Evolutionary conservation across 2,329 filamentous ascomycete species (phyloP).

Genomic region (Hypomyces rosellus): DNA sequence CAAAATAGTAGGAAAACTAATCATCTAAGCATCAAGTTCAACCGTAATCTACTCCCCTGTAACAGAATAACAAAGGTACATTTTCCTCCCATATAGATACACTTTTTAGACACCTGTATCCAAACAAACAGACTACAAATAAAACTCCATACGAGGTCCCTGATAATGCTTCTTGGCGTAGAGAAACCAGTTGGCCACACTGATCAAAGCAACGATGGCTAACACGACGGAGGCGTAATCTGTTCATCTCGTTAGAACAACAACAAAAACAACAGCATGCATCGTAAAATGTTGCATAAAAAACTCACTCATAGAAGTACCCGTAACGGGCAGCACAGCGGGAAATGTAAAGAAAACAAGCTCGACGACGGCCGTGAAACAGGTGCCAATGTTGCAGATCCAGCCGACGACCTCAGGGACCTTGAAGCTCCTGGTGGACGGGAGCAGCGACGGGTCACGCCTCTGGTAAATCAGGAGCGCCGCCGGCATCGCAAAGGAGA

Average conservation of each 20-base stretch:
- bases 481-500: conserved; percentile 7
- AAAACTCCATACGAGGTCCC: conserved; percentile 2
- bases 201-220: conserved; percentile 3
- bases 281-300: not conserved
- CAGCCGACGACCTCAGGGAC: conserved; percentile 8
- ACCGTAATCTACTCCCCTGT: no score
- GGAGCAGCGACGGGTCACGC: not conserved
- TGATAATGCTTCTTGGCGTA: conserved; percentile 9
- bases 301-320: conserved; percentile 9
- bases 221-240: conserved; percentile 8
- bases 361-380: conserved; percentile 5
- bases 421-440: conserved; percentile 4
- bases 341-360: conserved; percentile 9
- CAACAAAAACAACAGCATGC: not conserved
- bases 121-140: not conserved
- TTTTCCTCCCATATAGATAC: no score
- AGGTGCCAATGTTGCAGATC: conserved; percentile 8
- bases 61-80: no score
- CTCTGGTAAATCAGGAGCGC: conserved; percentile 5
- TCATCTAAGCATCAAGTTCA: no score
- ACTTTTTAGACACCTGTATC: no score
- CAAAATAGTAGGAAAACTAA: no score
- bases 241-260: not conserved
- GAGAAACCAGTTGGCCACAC: not conserved
- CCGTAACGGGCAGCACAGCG: conserved; percentile 3